A percentile compares a stretch with the other conserved stretches of the same genome.
Evolutionary conservation across 1,284 basidiomycete species (phyloP).

Genomic region (Stygiomarasmius scandens): DNA sequence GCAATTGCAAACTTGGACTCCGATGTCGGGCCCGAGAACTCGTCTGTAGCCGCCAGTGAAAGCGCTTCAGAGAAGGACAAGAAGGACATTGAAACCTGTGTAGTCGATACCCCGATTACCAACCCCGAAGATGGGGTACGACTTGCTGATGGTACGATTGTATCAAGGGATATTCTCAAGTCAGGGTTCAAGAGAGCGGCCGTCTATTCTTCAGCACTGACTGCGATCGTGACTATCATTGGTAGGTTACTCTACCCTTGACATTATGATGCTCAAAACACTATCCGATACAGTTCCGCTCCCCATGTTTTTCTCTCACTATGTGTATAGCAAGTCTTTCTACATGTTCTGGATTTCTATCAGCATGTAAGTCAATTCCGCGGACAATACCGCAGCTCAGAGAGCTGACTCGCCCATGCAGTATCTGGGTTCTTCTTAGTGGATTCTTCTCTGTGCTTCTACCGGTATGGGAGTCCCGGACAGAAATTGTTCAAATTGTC

Average conservation of each 20-base stretch:
- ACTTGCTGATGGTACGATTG: slow-evolving; percentile 6
- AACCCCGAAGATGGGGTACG: not conserved
- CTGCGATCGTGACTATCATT: slow-evolving; percentile 42
- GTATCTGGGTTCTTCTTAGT: slow-evolving; percentile 49
- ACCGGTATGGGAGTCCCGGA: slow-evolving; percentile 49
- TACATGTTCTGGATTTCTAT: slow-evolving; percentile 55
- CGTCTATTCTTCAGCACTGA: slow-evolving; percentile 42
- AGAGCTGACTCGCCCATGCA: slow-evolving; percentile 16
- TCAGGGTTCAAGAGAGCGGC: slow-evolving; percentile 42
- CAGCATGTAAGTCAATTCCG: slow-evolving; percentile 42
- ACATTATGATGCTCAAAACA: not conserved
- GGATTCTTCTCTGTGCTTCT: slow-evolving; percentile 50
- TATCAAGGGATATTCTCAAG: slow-evolving; percentile 31
- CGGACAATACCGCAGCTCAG: not conserved
- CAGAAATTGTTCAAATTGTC: slow-evolving; percentile 39
- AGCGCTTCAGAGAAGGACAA: slow-evolving; percentile 17
- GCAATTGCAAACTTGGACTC: slow-evolving; percentile 39
- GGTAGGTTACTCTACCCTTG: slow-evolving; percentile 28
- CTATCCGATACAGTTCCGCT: slow-evolving; percentile 39
- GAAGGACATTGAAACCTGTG: slow-evolving; percentile 12
- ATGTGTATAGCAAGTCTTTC: slow-evolving; percentile 50
- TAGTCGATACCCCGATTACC: not conserved
- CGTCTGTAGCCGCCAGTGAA: slow-evolving; percentile 16
- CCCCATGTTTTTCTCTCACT: slow-evolving; percentile 56
- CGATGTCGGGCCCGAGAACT: slow-evolving; percentile 5